These are phyloP conservation scores for Iris macrosiphon DNA, from an alignment of 106 monocot species.

Conservation along the genomic window DNA sequence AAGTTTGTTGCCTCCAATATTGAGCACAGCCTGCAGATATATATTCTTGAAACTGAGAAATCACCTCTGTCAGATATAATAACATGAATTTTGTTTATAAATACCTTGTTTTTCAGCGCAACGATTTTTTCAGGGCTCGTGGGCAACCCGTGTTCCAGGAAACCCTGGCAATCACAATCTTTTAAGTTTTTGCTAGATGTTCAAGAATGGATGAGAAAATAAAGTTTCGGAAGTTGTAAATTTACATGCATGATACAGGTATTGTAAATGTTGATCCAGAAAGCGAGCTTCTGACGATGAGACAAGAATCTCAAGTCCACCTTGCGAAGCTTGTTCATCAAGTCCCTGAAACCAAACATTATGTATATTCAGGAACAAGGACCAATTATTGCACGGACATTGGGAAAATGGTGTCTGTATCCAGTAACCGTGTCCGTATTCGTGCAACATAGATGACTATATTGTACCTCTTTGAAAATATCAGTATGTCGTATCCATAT, in stretches of 20 bases:
- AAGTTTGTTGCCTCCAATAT: conserved; percentile 58
- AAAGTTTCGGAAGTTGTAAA: too few relatives aligned
- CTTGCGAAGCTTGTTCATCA: conserved; percentile 45
- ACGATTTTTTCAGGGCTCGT: conserved; percentile 45
- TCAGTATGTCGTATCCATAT: too few relatives aligned
- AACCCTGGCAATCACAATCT: too few relatives aligned
- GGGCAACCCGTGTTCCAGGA: conserved; percentile 66
- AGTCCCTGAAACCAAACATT: conserved; percentile 25
- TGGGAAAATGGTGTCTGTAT: too few relatives aligned
- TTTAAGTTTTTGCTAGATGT: too few relatives aligned
- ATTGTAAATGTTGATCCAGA: conserved; percentile 94
- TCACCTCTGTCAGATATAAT: too few relatives aligned
- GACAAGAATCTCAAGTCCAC: conserved; percentile 46
- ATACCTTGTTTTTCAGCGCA: conserved; percentile 63
- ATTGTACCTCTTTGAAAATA: too few relatives aligned
- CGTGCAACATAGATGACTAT: too few relatives aligned
- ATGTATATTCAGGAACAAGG: too few relatives aligned
- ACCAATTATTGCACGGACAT: too few relatives aligned
- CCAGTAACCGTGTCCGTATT: too few relatives aligned
- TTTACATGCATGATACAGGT: conserved; percentile 83
- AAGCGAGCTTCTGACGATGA: conserved; percentile 71
- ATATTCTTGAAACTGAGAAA: not conserved
- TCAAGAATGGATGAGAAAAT: not conserved
- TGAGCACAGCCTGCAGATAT: conserved; percentile 45
- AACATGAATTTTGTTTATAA: too few relatives aligned